Base-by-base conservation (phyloP, 768 basidiomycete genomes). In the Podaxis mareebaensis region DNA sequence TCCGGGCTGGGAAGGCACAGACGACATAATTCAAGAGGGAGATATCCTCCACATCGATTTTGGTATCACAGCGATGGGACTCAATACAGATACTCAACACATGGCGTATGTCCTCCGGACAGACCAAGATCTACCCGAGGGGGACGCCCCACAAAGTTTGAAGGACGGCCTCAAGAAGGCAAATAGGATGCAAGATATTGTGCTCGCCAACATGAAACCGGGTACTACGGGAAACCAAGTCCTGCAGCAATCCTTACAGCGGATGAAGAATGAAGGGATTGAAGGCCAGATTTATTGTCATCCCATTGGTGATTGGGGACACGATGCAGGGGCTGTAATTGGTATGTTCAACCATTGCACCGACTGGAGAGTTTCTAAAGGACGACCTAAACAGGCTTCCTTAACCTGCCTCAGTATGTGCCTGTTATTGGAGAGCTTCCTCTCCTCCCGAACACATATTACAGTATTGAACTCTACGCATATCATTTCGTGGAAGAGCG, bases 21-120 rank as follows among this genome's bases (percentile, higher is more conserved):
- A 74, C 24, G 72, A 75, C 65, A 70, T 75, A 46, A 82, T 82
- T 64, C 75, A 75, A 30, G 76, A 76, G 69, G 82, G 82, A 52
- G 82, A 85, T 68, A 74, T 84, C 64, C 73, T 85, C 20, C 83
- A 85, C 67, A 81, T 83, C 58, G 83, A 85, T 68, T 83, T 82
- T 66, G 83, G 84, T 0, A 81, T 85, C 61, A 80, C 79, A 26
- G 81, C 81, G 6, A 79, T 85, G 78, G 79, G 79, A 33, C 68
- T 85, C 73, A 82, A 84, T 66, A 85, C 83, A 33, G 84, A 85
- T 67, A 82, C 81, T 0, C 84, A 85, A 65, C 83, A 85, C 63
- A 77, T 85, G 75, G 82, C 81, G 10, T 84, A 85, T 68, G 83
- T 85, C 60, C 78, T 84, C 22, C 77, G 78, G 15, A 69, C 76